Conservation (phyloP, 2,329 filamentous ascomycete species). For the Aspergillus glaucus region DNA sequence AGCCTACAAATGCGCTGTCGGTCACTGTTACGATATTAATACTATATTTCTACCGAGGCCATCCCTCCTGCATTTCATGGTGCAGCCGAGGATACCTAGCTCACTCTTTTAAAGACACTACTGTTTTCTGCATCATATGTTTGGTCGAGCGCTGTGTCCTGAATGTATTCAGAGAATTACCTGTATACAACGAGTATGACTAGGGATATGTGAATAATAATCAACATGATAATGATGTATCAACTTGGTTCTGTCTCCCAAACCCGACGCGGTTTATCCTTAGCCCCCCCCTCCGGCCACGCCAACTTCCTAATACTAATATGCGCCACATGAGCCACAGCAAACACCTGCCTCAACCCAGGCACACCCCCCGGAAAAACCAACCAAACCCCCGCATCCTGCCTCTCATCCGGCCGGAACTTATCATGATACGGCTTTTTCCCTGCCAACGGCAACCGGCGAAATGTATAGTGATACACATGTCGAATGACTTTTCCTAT, state of each 20-base stretch:
- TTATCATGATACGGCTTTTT: slow-evolving; percentile 39
- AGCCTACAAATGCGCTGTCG: background rate
- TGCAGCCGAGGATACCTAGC: background rate
- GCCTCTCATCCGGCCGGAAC: slow-evolving; percentile 28
- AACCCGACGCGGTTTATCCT: background rate
- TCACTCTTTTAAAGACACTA: no score
- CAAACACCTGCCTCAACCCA: slow-evolving; percentile 24
- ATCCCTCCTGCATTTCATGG: background rate
- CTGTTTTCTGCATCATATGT: no score
- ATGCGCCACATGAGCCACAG: slow-evolving; percentile 35
- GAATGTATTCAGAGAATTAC: no score
- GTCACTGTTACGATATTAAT: background rate
- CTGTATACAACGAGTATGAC: no score
- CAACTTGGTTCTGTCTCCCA: no score
- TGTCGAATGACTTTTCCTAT: slow-evolving; percentile 24
- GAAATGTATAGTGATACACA: slow-evolving; percentile 27
- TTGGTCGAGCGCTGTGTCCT: no score
- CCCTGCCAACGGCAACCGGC: slow-evolving; percentile 28
- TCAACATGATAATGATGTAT: no score
- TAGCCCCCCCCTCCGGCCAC: slow-evolving; percentile 2
- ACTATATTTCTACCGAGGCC: background rate
- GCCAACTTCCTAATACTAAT: slow-evolving; percentile 27
- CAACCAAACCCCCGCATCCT: slow-evolving; percentile 29
- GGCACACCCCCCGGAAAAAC: slow-evolving; percentile 31
- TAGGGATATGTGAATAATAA: no score